Percentiles rank a stretch among this genome's conserved stretches.
phyloP scores from a whole-genome alignment of 352 stramenopile species.

The Phytopythium boreale region DNA sequence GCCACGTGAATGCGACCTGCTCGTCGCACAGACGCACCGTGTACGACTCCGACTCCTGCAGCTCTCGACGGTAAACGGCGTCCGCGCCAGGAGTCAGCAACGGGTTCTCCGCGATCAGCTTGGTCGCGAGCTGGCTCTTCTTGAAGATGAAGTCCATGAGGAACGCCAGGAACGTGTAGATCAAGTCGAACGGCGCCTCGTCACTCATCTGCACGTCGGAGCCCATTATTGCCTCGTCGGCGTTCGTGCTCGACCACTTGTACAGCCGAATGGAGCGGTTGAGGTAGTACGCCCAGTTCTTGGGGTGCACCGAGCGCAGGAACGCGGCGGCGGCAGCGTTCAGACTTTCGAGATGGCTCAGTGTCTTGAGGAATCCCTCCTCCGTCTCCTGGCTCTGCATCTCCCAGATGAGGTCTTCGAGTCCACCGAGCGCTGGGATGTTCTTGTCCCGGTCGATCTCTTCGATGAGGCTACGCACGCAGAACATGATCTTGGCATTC shows the following conservation, averaged over 20 bases:
- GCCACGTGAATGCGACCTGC: constrained; percentile 69
- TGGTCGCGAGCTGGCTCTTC: constrained; percentile 63
- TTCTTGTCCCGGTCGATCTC: constrained; percentile 75
- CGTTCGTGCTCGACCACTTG: constrained; percentile 62
- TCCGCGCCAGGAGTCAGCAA: constrained; percentile 63
- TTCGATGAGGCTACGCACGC: constrained; percentile 59
- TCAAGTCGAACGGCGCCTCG: constrained; percentile 75
- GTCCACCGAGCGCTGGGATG: constrained; percentile 53
- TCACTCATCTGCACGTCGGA: constrained; percentile 63
- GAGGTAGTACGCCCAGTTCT: constrained; percentile 64
- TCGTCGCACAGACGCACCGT: constrained; percentile 66
- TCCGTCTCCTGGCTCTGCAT: constrained; percentile 58
- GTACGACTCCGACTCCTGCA: constrained; percentile 52
- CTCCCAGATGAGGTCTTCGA: constrained; percentile 64
- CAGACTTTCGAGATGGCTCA: constrained; percentile 48
- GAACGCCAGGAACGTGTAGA: constrained; percentile 78
- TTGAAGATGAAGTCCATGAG: constrained; percentile 76
- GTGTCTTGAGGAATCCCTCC: constrained; percentile 45
- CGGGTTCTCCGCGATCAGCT: constrained; percentile 39
- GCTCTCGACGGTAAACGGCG: constrained; percentile 57
- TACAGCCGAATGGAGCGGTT: constrained; percentile 65
- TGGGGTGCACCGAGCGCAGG: constrained; percentile 52
- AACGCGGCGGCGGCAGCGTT: constrained; percentile 54
- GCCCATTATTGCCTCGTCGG: constrained; percentile 48
- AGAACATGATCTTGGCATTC: constrained; percentile 70